A percentile compares a stretch with the other conserved stretches of the same genome.
Conservation (phyloP, 306 rosid genomes). For the Glycine latifolia region DNA sequence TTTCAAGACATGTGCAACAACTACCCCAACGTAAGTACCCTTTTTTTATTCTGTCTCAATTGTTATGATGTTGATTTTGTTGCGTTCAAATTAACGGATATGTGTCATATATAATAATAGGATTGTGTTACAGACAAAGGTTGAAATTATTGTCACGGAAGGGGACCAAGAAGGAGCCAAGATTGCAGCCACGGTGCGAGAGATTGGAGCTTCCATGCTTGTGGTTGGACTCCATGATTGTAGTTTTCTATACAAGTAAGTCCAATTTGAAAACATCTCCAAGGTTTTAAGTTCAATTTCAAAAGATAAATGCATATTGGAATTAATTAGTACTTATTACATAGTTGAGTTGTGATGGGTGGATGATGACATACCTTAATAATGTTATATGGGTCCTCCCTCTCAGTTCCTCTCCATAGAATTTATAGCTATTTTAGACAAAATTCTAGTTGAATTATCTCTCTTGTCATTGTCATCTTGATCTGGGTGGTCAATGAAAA, state of each 20-base stretch:
- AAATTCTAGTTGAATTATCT: conserved; percentile 5
- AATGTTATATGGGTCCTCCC: neutral
- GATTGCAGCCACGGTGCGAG: conserved; percentile 61
- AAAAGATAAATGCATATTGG: neutral
- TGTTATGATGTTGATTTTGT: neutral
- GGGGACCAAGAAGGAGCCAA: conserved; percentile 78
- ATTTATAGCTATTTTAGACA: neutral
- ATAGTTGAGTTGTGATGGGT: conserved; percentile 3
- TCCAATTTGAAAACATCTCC: neutral
- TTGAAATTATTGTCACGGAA: conserved; percentile 80
- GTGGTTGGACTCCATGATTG: conserved; percentile 84
- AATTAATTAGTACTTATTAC: neutral
- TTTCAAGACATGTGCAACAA: conserved; percentile 76
- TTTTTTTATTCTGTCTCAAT: neutral
- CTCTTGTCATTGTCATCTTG: conserved; percentile 24
- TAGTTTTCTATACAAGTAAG: conserved; percentile 91
- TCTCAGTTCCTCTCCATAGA: neutral
- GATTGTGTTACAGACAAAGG: conserved; percentile 86
- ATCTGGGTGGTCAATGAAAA: conserved; percentile 21
- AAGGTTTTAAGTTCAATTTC: conserved; percentile 15
- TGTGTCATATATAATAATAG: conserved; percentile 59
- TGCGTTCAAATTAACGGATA: conserved; percentile 45
- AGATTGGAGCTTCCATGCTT: conserved; percentile 73
- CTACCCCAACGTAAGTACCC: conserved; percentile 72
- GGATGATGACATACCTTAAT: neutral